phyloP scores from a whole-genome alignment of 805 yeast species.

The Wickerhamiella vanderwaltii region DNA sequence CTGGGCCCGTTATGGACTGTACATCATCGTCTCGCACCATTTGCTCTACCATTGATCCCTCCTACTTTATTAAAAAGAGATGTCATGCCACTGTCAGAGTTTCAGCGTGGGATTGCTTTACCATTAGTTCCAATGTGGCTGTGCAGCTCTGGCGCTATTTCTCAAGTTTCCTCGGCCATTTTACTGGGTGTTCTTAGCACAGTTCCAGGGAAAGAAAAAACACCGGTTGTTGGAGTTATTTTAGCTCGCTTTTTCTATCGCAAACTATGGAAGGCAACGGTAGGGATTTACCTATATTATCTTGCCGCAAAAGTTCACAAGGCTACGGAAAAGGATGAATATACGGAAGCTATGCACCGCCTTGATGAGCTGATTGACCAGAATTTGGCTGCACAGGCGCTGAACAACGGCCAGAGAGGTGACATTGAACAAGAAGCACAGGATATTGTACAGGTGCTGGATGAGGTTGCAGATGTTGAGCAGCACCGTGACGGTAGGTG shows the following conservation, averaged over 20 bases:
- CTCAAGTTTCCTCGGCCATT: background rate
- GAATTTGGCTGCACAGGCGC: background rate
- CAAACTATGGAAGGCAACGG: background rate
- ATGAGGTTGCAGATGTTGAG: background rate
- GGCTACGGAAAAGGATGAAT: background rate
- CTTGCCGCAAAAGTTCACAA: background rate
- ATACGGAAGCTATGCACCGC: constrained; percentile 1
- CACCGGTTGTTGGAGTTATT: background rate
- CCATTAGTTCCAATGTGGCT: constrained; percentile 6
- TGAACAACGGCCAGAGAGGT: background rate
- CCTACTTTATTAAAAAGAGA: background rate
- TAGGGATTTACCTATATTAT: background rate
- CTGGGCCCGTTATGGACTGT: constrained; percentile 16
- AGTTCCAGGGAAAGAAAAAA: background rate
- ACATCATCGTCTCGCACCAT: constrained; percentile 1
- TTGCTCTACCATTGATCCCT: background rate
- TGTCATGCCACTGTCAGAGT: background rate
- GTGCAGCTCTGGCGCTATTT: background rate
- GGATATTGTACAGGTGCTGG: background rate
- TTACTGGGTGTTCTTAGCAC: background rate
- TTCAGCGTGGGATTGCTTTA: background rate
- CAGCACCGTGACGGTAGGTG: constrained; percentile 2
- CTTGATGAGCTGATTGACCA: constrained; percentile 7
- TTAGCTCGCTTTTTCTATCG: background rate
- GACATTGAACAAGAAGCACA: background rate